Percentiles rank a stretch among this genome's conserved stretches.
phyloP scores from a whole-genome alignment of 805 yeast species.

The Myxozyma kluyveri region DNA sequence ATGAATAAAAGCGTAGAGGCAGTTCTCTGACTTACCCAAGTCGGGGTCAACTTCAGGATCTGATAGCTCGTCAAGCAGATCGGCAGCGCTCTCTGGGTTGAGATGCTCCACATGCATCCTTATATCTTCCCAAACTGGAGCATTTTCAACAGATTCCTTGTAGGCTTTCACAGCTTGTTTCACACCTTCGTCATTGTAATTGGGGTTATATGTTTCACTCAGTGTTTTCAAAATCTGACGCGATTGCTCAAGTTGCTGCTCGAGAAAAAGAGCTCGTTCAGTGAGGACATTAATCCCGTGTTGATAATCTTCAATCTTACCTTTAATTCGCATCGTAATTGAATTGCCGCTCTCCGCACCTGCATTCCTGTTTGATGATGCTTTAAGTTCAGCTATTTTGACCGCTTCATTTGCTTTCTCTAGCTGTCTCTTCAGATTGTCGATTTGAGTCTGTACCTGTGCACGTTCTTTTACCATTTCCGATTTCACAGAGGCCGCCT shows the following conservation, averaged over 20 bases:
- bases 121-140: slow-evolving; percentile 19
- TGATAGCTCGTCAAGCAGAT: slow-evolving; percentile 13
- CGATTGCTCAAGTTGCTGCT: slow-evolving; percentile 28
- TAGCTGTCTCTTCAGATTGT: slow-evolving; percentile 27
- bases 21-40: slow-evolving; percentile 7
- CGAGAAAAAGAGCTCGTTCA: slow-evolving; percentile 3
- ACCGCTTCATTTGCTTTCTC: slow-evolving; percentile 37
- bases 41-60: slow-evolving; percentile 12
- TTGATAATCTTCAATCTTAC: slow-evolving; percentile 22
- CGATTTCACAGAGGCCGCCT: slow-evolving; percentile 34
- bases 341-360: slow-evolving; percentile 3
- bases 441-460: slow-evolving; percentile 30
- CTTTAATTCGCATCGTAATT: slow-evolving; percentile 12
- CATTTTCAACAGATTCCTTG: slow-evolving; percentile 35
- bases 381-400: slow-evolving; percentile 32
- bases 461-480: slow-evolving; percentile 28
- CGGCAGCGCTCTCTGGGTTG: slow-evolving; percentile 15
- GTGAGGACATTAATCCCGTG: slow-evolving; percentile 10
- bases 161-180: slow-evolving; percentile 59
- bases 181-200: slow-evolving; percentile 84
- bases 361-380: slow-evolving; percentile 13
- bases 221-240: slow-evolving; percentile 48
- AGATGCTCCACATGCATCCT: not conserved
- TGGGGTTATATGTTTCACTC: slow-evolving; percentile 65
- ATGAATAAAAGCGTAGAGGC: not conserved